A percentile compares a stretch with the other conserved stretches of the same genome.
Evolutionary conservation across 148 eudicot species (phyloP).

Genomic region (Agrostemma githago): DNA sequence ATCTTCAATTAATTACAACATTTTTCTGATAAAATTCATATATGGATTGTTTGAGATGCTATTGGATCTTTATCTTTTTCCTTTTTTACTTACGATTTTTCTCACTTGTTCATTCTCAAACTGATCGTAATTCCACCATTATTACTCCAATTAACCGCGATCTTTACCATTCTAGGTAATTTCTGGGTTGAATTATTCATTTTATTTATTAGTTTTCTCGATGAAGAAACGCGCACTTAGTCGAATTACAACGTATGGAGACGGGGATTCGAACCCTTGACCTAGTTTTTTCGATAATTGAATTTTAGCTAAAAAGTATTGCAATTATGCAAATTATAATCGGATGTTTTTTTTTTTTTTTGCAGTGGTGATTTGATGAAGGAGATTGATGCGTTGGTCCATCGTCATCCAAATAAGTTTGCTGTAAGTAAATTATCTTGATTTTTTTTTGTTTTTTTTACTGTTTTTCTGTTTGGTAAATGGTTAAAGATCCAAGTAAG

Average conservation of each 20-base stretch:
- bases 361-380: slow-evolving; percentile 68
- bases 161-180: slow-evolving; percentile 83
- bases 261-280: no score
- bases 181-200: slow-evolving; percentile 12
- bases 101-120: slow-evolving; percentile 30
- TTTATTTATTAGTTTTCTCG: slow-evolving; percentile 2
- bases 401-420: slow-evolving; percentile 77
- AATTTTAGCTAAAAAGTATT: no score
- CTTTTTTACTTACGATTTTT: slow-evolving; percentile 22
- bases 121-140: slow-evolving; percentile 27
- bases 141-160: slow-evolving; percentile 82
- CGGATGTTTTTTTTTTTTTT: neutral
- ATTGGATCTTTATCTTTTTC: slow-evolving; percentile 25
- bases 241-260: neutral
- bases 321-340: slow-evolving; percentile 10
- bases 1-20: no score
- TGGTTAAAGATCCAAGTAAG: neutral
- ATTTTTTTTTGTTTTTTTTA: slow-evolving; percentile 1
- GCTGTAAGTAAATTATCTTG: slow-evolving; percentile 36
- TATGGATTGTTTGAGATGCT: slow-evolving; percentile 23
- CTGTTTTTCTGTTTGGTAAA: neutral
- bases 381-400: slow-evolving; percentile 69
- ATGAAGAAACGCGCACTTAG: neutral
- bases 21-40: slow-evolving; percentile 11
- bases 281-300: no score